These are phyloP conservation scores for Yamadazyma taylorii DNA, from an alignment of 1,139 yeast species.

Conservation along the genomic window DNA sequence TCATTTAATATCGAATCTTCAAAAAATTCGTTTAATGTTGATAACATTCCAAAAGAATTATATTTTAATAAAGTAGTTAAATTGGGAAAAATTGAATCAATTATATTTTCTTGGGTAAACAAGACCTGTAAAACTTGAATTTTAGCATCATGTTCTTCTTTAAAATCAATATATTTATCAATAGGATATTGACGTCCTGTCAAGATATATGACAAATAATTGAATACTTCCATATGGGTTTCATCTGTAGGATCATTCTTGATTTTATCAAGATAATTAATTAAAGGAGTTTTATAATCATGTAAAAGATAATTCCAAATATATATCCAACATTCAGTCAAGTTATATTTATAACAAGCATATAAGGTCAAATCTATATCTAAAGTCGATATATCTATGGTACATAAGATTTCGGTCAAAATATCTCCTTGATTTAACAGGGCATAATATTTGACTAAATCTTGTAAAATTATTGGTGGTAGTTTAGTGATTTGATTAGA, in stretches of 20 bases:
- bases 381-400: conserved; percentile 60
- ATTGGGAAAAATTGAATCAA: conserved; percentile 54
- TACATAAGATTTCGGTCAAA: conserved; percentile 66
- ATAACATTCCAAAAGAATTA: conserved; percentile 58
- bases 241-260: conserved; percentile 10
- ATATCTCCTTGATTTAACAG: conserved; percentile 39
- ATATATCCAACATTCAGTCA: conserved; percentile 62
- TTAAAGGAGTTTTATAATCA: conserved; percentile 69
- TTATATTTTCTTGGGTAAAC: conserved; percentile 31
- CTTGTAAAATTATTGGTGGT: conserved; percentile 63
- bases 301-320: conserved; percentile 65
- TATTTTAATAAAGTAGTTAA: conserved; percentile 47
- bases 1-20: conserved; percentile 71
- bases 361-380: conserved; percentile 72
- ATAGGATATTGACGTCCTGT: conserved; percentile 82
- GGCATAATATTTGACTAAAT: conserved; percentile 54
- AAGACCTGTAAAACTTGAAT: conserved; percentile 50
- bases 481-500: conserved; percentile 45
- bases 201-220: conserved; percentile 66
- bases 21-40: conserved; percentile 72
- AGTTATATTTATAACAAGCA: conserved; percentile 53
- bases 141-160: conserved; percentile 38
- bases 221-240: conserved; percentile 40
- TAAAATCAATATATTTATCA: conserved; percentile 43
- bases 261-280: conserved; percentile 51